Conservation (phyloP, 148 eudicot genomes). For the Amaranthus cruentus region DNA sequence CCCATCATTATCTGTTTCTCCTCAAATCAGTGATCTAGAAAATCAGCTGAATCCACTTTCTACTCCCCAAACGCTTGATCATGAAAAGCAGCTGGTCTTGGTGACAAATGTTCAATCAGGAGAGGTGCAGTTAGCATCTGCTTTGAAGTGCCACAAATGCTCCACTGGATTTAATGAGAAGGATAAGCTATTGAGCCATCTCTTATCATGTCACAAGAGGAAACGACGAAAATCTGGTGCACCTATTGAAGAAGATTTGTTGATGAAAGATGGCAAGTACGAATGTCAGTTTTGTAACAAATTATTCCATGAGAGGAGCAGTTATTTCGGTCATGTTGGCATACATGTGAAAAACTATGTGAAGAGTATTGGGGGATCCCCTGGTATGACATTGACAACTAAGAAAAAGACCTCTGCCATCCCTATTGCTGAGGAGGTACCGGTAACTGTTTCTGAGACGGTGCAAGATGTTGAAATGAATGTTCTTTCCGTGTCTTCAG, state of each 20-base stretch:
- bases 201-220: constrained; percentile 56
- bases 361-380: constrained; percentile 49
- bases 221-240: constrained; percentile 53
- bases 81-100: constrained; percentile 35
- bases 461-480: constrained; percentile 28
- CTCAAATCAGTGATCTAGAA: constrained; percentile 25
- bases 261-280: constrained; percentile 54
- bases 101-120: constrained; percentile 26
- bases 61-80: constrained; percentile 22
- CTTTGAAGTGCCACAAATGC: constrained; percentile 59
- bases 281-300: constrained; percentile 81
- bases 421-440: constrained; percentile 21
- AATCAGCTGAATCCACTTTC: constrained; percentile 26
- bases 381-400: constrained; percentile 19
- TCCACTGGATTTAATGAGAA: constrained; percentile 41
- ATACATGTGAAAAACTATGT: constrained; percentile 57
- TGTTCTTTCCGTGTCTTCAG: constrained; percentile 25
- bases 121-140: constrained; percentile 26
- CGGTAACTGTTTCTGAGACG: constrained; percentile 21
- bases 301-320: constrained; percentile 52
- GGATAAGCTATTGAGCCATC: constrained; percentile 61
- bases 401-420: constrained; percentile 29
- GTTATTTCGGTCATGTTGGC: constrained; percentile 79
- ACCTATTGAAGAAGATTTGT: constrained; percentile 53
- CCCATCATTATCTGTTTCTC: constrained; percentile 27